phyloP scores from a whole-genome alignment of 2,329 filamentous ascomycete genomes.

The Alternaria brassicae region DNA sequence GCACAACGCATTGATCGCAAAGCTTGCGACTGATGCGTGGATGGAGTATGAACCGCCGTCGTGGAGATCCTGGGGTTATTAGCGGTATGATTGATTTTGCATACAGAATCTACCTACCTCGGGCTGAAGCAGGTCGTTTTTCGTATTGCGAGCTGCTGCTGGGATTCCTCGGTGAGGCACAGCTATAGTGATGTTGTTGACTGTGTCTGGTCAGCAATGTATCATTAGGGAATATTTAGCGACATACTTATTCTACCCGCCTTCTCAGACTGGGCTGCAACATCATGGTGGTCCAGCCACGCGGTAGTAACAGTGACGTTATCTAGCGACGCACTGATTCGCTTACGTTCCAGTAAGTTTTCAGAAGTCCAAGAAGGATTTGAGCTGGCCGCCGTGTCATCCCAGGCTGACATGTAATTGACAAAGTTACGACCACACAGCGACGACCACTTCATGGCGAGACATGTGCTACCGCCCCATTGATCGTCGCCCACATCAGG shows the following conservation, averaged over 20 bases:
- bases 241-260: slow-evolving; percentile 8
- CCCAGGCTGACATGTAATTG: slow-evolving; percentile 11
- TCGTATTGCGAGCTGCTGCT: slow-evolving; percentile 8
- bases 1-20: slow-evolving; percentile 9
- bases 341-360: slow-evolving; percentile 1
- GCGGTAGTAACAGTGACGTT: slow-evolving; percentile 12
- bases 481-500: slow-evolving; percentile 10
- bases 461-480: slow-evolving; percentile 12
- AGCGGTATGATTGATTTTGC: background rate
- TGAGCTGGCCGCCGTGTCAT: background rate
- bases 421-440: slow-evolving; percentile 12
- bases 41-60: slow-evolving; percentile 12
- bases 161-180: slow-evolving; percentile 12
- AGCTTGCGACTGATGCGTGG: slow-evolving; percentile 10
- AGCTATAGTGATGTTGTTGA: slow-evolving; percentile 18
- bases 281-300: slow-evolving; percentile 7
- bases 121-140: slow-evolving; percentile 10
- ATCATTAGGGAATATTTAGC: background rate
- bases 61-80: background rate
- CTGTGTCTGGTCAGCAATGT: background rate
- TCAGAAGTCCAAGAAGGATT: slow-evolving; percentile 9
- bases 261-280: slow-evolving; percentile 5
- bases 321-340: slow-evolving; percentile 7
- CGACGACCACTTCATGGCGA: slow-evolving; percentile 12
- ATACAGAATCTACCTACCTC: background rate